A percentile compares a stretch with the other conserved stretches of the same genome.
Conservation (phyloP, 805 yeast genomes). For the Metschnikowia aberdeeniae region DNA sequence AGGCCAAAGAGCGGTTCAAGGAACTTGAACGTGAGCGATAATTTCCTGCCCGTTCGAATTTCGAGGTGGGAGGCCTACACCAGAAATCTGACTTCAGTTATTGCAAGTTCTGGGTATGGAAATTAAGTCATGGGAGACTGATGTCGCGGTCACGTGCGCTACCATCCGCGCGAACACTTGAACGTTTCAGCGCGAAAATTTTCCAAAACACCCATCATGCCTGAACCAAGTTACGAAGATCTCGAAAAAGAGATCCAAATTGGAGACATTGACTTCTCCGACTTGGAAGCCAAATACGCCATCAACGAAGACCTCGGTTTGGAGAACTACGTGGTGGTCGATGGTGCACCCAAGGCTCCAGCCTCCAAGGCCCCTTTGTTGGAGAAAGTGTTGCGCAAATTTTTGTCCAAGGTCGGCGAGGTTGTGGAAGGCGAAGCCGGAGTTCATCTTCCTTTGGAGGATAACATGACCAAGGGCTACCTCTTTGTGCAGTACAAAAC, state of each 20-base stretch:
- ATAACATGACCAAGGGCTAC: slow-evolving; percentile 80
- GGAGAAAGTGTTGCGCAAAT: slow-evolving; percentile 78
- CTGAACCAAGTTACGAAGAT: slow-evolving; percentile 22
- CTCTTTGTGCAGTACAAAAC: slow-evolving; percentile 78
- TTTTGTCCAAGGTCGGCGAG: slow-evolving; percentile 73
- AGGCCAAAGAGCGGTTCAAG: slow-evolving; percentile 47
- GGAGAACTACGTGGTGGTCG: slow-evolving; percentile 79
- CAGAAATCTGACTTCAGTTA: too few relatives aligned
- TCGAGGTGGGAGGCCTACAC: too few relatives aligned
- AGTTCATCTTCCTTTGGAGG: slow-evolving; percentile 75
- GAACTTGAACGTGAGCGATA: slow-evolving; percentile 29
- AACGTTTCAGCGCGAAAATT: slow-evolving; percentile 8
- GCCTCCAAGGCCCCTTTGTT: slow-evolving; percentile 80
- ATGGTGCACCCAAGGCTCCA: slow-evolving; percentile 95
- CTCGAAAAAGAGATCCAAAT: slow-evolving; percentile 38
- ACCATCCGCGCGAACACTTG: neutral
- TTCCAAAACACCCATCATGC: slow-evolving; percentile 11
- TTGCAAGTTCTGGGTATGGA: too few relatives aligned
- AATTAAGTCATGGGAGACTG: neutral
- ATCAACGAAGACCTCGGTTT: slow-evolving; percentile 55
- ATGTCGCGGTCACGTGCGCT: neutral
- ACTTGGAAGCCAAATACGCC: slow-evolving; percentile 72
- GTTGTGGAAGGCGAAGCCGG: slow-evolving; percentile 58
- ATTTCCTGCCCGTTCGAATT: too few relatives aligned
- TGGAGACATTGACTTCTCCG: slow-evolving; percentile 71